These are phyloP conservation scores for Populus hybrid DNA, from an alignment of 441 rosid species.

Conservation along the genomic window DNA sequence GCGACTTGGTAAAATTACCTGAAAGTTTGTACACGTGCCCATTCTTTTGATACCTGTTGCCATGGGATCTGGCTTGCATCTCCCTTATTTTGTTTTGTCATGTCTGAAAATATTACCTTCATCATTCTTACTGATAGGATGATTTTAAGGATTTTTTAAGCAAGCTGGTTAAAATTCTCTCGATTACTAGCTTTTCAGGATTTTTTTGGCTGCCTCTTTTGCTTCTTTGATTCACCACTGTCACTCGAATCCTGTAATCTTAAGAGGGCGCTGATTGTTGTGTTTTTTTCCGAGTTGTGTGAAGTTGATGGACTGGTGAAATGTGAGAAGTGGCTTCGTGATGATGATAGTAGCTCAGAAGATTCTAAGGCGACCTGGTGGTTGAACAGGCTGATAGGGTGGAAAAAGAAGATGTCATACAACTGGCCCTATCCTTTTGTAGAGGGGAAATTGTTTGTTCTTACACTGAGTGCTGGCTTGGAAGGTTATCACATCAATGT, in stretches of 20 bases:
- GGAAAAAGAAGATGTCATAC: constrained; percentile 54
- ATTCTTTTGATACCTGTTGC: neutral
- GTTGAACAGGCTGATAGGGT: constrained; percentile 75
- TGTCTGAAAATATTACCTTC: neutral
- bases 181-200: neutral
- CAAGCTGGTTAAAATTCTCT: neutral
- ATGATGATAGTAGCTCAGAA: constrained; percentile 53
- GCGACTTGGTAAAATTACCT: neutral
- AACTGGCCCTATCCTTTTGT: constrained; percentile 84
- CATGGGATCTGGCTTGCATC: neutral
- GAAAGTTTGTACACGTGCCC: neutral
- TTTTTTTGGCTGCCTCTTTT: neutral
- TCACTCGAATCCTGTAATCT: neutral
- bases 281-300: constrained; percentile 10
- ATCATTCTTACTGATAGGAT: neutral
- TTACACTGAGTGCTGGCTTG: constrained; percentile 81
- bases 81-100: neutral
- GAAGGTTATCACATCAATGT: constrained; percentile 83
- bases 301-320: constrained; percentile 85
- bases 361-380: constrained; percentile 80
- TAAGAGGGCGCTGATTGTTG: neutral
- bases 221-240: neutral
- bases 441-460: constrained; percentile 70
- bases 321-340: constrained; percentile 91
- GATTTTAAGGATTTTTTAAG: neutral